Evolutionary conservation across 176 grass and related monocot genomes (phyloP), one percentile per base, ranked within the genome.

Genomic region (Rhipidocladum racemiflorum): DNA sequence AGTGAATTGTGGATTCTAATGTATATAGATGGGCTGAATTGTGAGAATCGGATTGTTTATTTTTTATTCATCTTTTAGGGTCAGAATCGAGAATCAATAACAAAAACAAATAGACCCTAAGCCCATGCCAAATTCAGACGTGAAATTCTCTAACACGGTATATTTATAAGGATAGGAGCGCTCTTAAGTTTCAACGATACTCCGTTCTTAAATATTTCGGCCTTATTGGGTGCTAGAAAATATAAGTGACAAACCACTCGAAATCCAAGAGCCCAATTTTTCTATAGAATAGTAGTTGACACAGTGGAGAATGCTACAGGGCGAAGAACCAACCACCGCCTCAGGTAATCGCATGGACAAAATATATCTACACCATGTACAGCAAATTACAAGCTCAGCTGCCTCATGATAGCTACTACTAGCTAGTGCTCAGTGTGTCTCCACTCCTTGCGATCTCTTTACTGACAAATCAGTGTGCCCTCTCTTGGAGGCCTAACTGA

Each of bases 341-440:
- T 64, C 72, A 36, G 77, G 83, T 67, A 77, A 85, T 81, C 57
- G 48, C 54, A 76, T 75, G 87, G 71, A 78, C 59, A 86, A 86
- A 90, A 86, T 86, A 90, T 92, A 89, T 92, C 70, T 89, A 92
- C 90, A 92, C 54, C 84, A 90, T 92, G 48, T 92, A 90, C 90
- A 90, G 15, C 27, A 79, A 71, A 51, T 81, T 72, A 84, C 30
- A 81, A 59, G 72, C 78, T 68, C 71, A 77, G 39, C 57, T 48
- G 61, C 77, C 86, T 74, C 61, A 65, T 61, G 70, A 70, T 62
- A 91, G 75, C 35, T 81, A 65, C 67, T 59, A 27, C 81, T 65
- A 69, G 45, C 75, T 45, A 69, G 5, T 66, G 45, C 46, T 57
- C 66, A 32, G 32, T 71, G 35, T 40, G 76, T n/a, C 17, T 77